A percentile compares a stretch with the other conserved stretches of the same genome.
phyloP scores from a whole-genome alignment of 2,329 filamentous ascomycete species.

The Cladophialophora carrionii region DNA sequence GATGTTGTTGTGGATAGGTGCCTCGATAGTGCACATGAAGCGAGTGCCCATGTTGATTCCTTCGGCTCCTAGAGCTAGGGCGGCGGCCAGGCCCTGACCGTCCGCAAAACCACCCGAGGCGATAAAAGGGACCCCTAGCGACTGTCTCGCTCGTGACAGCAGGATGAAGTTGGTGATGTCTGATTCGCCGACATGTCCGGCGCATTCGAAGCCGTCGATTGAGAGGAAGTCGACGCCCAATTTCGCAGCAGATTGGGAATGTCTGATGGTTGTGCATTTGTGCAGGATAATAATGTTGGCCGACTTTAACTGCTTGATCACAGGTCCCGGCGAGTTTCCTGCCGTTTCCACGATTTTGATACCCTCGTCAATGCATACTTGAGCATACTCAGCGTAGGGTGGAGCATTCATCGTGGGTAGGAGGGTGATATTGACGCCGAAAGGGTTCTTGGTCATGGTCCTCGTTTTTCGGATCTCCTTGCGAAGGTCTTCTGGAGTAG shows the following conservation, averaged over 20 bases:
- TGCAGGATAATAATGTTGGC: conserved; percentile 80
- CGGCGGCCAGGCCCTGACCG: conserved; percentile 88
- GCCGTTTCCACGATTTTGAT: conserved; percentile 90
- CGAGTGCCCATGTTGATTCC: conserved; percentile 98
- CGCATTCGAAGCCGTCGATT: conserved; percentile 98
- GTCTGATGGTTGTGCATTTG: conserved; percentile 96
- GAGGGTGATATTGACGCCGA: conserved; percentile 93
- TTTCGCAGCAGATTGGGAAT: conserved; percentile 88
- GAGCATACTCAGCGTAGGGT: conserved; percentile 88
- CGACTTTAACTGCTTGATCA: conserved; percentile 85
- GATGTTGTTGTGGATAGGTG: conserved; percentile 89
- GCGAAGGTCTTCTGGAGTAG: conserved; percentile 85
- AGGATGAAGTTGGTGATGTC: conserved; percentile 64
- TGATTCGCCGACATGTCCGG: conserved; percentile 64
- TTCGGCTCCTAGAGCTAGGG: conserved; percentile 83
- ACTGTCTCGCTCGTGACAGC: conserved; percentile 80
- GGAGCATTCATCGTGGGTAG: conserved; percentile 87
- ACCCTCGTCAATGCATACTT: conserved; percentile 90
- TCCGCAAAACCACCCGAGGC: conserved; percentile 95
- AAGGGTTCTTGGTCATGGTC: conserved; percentile 65
- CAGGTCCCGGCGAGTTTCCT: conserved; percentile 84
- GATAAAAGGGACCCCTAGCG: conserved; percentile 85
- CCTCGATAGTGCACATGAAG: conserved; percentile 95
- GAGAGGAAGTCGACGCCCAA: conserved; percentile 95
- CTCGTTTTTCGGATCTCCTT: conserved; percentile 89